phyloP scores from a whole-genome alignment of 768 basidiomycete genomes.

The Auriscalpium microsporum region DNA sequence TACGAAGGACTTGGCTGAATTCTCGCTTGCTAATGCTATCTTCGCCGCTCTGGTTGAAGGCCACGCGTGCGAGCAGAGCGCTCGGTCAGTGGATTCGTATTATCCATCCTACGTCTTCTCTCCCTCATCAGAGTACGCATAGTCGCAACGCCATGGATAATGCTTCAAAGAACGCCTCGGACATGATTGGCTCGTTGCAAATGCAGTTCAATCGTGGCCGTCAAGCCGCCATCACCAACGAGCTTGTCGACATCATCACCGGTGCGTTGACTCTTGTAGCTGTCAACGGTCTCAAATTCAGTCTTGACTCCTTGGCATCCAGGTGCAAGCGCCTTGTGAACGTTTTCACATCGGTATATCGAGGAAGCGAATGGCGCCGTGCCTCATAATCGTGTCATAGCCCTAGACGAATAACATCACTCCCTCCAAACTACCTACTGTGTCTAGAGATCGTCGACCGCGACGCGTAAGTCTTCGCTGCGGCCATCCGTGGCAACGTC shows the following conservation, averaged over 20 bases:
- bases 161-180: conserved; percentile 94
- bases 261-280: conserved; percentile 37
- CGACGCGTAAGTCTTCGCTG: no score
- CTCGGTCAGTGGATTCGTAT: conserved; percentile 46
- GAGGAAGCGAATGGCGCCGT: neutral
- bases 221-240: conserved; percentile 95
- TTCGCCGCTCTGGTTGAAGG: conserved; percentile 90
- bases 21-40: conserved; percentile 93
- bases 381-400: conserved; percentile 4
- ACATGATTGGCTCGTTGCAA: conserved; percentile 83
- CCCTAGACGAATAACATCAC: conserved; percentile 5
- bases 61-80: conserved; percentile 91
- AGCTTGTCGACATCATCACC: conserved; percentile 87
- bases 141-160: conserved; percentile 99
- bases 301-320: neutral
- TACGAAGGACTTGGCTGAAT: conserved; percentile 89
- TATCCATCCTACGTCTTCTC: neutral
- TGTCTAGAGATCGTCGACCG: no score
- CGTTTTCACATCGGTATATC: neutral
- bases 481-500: no score
- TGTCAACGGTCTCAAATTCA: neutral
- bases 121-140: neutral
- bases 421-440: neutral
- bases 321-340: conserved; percentile 45
- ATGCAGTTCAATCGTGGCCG: conserved; percentile 99